A percentile compares a stretch with the other conserved stretches of the same genome.
Evolutionary conservation across 331 rosid genomes (phyloP).

Genomic region (Pyrus hybrid): DNA sequence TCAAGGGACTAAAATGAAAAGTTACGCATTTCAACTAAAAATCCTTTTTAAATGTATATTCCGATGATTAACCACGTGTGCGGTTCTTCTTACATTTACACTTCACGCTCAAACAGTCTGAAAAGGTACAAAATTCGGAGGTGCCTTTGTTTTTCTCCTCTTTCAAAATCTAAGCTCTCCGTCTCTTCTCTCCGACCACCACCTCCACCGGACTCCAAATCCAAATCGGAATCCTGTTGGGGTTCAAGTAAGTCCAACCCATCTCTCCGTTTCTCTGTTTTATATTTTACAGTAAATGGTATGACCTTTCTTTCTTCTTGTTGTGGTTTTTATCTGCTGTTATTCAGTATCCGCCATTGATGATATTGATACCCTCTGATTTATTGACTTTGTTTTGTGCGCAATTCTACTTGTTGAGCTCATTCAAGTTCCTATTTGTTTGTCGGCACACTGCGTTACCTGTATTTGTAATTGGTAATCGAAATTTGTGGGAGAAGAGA

Average conservation of each 20-base stretch:
- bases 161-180: not conserved
- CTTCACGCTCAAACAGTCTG: not conserved
- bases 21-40: too few species aligned
- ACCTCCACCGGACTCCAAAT: too few species aligned
- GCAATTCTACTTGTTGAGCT: not conserved
- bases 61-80: not conserved
- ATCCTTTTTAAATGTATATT: not conserved
- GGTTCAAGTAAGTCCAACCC: not conserved
- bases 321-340: not conserved
- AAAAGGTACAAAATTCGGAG: not conserved
- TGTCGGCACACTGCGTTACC: not conserved
- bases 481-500: not conserved
- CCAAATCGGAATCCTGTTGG: not conserved
- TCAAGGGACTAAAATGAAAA: accelerated
- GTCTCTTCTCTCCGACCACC: not conserved
- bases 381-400: not conserved
- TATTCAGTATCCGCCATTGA: not conserved
- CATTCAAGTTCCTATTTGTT: not conserved
- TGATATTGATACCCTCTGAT: not conserved
- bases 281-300: not conserved
- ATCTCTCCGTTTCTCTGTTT: not conserved
- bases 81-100: not conserved
- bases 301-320: not conserved
- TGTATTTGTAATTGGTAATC: not conserved
- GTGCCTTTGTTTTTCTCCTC: not conserved